These are phyloP conservation scores for Ambrosiella xylebori DNA, from an alignment of 2,329 filamentous ascomycete species.

Conservation along the genomic window DNA sequence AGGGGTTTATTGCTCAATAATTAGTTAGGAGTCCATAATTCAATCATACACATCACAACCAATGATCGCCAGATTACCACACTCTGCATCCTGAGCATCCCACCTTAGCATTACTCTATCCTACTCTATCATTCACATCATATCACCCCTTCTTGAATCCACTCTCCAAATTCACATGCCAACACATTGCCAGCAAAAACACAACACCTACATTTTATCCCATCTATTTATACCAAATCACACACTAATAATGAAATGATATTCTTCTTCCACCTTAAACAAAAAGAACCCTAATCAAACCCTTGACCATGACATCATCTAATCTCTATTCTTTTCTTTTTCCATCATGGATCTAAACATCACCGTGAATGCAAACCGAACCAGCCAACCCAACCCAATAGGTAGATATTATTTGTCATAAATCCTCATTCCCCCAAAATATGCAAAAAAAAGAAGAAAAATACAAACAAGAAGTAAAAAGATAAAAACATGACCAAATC, in stretches of 20 bases:
- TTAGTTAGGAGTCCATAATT: too few species aligned
- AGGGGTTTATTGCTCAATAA: too few species aligned
- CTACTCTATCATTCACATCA: background rate
- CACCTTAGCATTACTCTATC: background rate
- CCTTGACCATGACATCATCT: background rate
- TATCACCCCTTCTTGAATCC: background rate
- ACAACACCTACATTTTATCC: background rate
- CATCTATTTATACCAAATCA: background rate
- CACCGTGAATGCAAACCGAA: background rate
- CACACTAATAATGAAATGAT: too few species aligned
- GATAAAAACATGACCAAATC: background rate
- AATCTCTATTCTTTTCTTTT: background rate
- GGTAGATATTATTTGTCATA: background rate
- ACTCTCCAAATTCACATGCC: background rate
- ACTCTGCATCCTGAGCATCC: background rate
- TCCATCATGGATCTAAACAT: background rate
- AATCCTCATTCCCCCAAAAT: background rate
- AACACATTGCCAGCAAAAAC: background rate
- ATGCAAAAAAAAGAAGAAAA: conserved; percentile 2
- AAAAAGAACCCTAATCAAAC: too few species aligned
- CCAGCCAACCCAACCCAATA: too few species aligned
- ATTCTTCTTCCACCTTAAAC: too few species aligned
- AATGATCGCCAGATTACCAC: too few species aligned
- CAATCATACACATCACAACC: too few species aligned
- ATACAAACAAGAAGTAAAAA: background rate